Percentiles rank a stretch among this genome's conserved stretches.
Evolutionary conservation across 1,139 yeast species (phyloP).

Genomic region (Suhomyces anneliseae): DNA sequence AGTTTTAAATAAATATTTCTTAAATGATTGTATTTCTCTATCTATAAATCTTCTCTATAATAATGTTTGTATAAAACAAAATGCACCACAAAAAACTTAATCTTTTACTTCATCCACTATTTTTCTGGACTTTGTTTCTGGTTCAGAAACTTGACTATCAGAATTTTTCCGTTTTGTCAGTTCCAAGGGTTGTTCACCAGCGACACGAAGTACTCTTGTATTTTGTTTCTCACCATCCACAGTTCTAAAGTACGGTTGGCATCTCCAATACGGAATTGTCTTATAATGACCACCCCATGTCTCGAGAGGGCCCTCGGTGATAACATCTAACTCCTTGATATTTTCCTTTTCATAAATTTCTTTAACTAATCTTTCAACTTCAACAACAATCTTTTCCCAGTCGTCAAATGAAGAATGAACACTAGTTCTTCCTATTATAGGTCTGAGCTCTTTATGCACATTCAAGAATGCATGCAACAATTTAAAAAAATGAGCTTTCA

Average conservation of each 20-base stretch:
- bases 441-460: conserved; percentile 73
- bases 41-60: no score
- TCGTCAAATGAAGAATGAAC: conserved; percentile 50
- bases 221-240: conserved; percentile 67
- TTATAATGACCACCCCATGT: conserved; percentile 81
- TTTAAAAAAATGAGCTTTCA: conserved; percentile 93
- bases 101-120: not conserved
- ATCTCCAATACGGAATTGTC: conserved; percentile 92
- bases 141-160: not conserved
- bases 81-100: no score
- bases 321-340: conserved; percentile 49
- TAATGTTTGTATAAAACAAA: no score
- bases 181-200: conserved; percentile 17
- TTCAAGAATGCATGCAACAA: conserved; percentile 76
- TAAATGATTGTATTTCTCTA: no score
- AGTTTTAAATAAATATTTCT: no score
- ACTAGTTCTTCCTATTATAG: conserved; percentile 60
- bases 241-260: conserved; percentile 91
- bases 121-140: not conserved
- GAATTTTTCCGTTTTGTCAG: not conserved
- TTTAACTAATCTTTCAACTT: conserved; percentile 66
- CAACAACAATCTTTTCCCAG: conserved; percentile 68
- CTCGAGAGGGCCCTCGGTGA: conserved; percentile 43
- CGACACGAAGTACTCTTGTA: conserved; percentile 40
- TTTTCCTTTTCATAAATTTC: conserved; percentile 49